A percentile compares a stretch with the other conserved stretches of the same genome.
Evolutionary conservation across 192 early-diverging fungal genomes (phyloP).

Genomic region (Podila epicladia): DNA sequence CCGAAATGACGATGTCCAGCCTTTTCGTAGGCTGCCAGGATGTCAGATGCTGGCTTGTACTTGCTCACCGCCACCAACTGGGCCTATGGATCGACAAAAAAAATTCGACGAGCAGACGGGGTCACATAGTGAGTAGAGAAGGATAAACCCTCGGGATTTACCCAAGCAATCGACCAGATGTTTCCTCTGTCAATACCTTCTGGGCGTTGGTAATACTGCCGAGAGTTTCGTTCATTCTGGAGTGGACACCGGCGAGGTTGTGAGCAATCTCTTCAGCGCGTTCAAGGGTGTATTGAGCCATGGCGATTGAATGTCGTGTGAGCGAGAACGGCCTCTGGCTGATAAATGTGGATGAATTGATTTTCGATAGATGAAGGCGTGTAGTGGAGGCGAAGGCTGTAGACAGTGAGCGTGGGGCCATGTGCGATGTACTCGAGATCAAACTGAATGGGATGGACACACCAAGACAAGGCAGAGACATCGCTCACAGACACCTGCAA

Average conservation of each 20-base stretch:
- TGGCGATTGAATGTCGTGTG: slow-evolving; percentile 4
- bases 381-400: too few species aligned
- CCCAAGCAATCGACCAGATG: neutral
- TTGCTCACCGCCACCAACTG: slow-evolving; percentile 96
- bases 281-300: slow-evolving; percentile 10
- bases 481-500: too few species aligned
- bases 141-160: neutral
- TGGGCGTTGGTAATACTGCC: slow-evolving; percentile 4
- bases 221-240: slow-evolving; percentile 11
- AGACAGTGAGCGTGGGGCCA: too few species aligned
- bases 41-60: slow-evolving; percentile 85
- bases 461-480: too few species aligned
- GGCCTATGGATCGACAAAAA: slow-evolving; percentile 30
- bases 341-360: too few species aligned
- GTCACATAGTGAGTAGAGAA: neutral
- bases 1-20: slow-evolving; percentile 95
- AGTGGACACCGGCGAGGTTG: slow-evolving; percentile 13
- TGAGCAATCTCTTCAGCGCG: slow-evolving; percentile 33
- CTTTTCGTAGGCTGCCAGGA: slow-evolving; percentile 76
- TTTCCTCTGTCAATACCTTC: neutral
- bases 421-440: too few species aligned
- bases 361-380: too few species aligned
- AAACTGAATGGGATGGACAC: too few species aligned
- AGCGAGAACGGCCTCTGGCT: neutral
- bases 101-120: neutral